Evolutionary conservation across 768 basidiomycete genomes (phyloP).

Genomic region (Chlorophyllum brunneum): DNA sequence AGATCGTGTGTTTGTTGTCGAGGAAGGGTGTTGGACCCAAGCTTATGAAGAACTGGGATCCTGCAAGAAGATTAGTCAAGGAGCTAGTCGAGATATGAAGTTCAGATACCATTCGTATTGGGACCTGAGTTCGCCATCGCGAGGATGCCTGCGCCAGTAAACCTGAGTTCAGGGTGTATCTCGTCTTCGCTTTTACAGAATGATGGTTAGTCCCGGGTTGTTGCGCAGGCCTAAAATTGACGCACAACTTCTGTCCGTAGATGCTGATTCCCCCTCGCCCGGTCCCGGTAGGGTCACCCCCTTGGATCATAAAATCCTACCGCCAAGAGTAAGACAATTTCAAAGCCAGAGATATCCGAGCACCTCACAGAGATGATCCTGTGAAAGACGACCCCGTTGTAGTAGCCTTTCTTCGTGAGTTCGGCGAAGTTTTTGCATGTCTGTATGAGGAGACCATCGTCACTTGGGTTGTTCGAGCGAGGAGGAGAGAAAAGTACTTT

Average conservation of each 20-base stretch:
- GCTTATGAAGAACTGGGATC: conserved; percentile 94
- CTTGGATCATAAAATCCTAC: conserved; percentile 97
- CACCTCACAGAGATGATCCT: conserved; percentile 77
- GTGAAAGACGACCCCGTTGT: conserved; percentile 88
- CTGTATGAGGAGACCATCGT: conserved; percentile 35
- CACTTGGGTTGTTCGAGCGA: conserved; percentile 11
- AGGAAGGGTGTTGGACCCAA: conserved; percentile 80
- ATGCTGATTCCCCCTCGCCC: conserved; percentile 89
- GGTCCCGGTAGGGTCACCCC: conserved; percentile 93
- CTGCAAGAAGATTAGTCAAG: conserved; percentile 32
- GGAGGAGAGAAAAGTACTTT: conserved; percentile 24
- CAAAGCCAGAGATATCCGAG: background rate
- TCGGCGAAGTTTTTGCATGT: conserved; percentile 96
- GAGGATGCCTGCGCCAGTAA: conserved; percentile 94
- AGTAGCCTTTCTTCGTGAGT: conserved; percentile 88
- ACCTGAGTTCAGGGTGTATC: conserved; percentile 84
- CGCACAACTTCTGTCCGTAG: conserved; percentile 84
- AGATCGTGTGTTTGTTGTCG: conserved; percentile 84
- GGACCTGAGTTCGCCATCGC: conserved; percentile 98
- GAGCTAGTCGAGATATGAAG: conserved; percentile 25
- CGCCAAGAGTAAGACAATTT: conserved; percentile 1
- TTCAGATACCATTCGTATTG: conserved; percentile 73
- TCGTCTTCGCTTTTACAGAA: conserved; percentile 72
- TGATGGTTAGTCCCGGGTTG: background rate
- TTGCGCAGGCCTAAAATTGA: background rate